phyloP scores from a whole-genome alignment of 106 monocot genomes.

The Allium fistulosum region DNA sequence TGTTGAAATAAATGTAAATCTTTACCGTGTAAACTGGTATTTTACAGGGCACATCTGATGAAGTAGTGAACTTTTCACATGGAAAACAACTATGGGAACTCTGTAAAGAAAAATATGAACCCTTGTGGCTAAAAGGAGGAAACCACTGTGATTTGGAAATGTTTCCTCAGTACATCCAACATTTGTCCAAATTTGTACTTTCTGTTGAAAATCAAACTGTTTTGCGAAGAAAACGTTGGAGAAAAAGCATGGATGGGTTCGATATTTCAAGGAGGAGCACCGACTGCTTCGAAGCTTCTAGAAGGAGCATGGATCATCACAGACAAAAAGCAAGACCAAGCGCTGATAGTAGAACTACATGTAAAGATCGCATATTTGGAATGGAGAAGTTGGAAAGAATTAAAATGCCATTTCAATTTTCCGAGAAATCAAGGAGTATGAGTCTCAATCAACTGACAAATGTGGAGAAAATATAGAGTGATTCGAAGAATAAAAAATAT shows the following conservation, averaged over 20 bases:
- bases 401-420: no score
- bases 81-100: conserved; percentile 22
- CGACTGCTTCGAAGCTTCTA: no score
- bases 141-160: conserved; percentile 21
- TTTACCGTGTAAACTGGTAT: not conserved
- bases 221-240: not conserved
- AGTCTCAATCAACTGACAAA: no score
- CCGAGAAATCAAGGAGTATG: no score
- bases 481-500: no score
- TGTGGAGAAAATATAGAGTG: no score
- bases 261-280: no score
- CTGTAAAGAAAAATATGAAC: conserved; percentile 20
- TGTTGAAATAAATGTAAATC: not conserved
- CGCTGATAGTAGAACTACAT: no score
- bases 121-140: conserved; percentile 24
- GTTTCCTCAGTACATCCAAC: conserved; percentile 15
- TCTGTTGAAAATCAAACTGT: conserved; percentile 10
- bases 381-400: no score
- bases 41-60: conserved; percentile 16
- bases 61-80: conserved; percentile 17
- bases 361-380: no score
- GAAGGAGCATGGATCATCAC: no score
- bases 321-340: no score
- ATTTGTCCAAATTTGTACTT: conserved; percentile 12
- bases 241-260: conserved; percentile 21